Evolutionary conservation across 78 protist species (phyloP).

Genomic region (Speleostelium caveatum): DNA sequence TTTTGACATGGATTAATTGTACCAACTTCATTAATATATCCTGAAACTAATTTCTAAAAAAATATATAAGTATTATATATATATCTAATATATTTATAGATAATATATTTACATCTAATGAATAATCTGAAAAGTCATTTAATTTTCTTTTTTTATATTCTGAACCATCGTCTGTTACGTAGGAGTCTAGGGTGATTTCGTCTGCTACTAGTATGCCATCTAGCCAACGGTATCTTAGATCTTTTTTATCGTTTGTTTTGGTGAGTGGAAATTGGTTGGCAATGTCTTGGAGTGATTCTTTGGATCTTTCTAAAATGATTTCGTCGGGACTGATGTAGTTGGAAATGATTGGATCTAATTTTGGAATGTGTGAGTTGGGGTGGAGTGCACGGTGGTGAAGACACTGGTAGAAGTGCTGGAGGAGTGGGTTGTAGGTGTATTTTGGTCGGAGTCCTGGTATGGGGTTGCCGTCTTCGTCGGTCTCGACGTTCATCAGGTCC

Average conservation of each 20-base stretch:
- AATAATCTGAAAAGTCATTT: conserved; percentile 59
- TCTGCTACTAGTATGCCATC: conserved; percentile 71
- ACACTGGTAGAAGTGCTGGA: conserved; percentile 82
- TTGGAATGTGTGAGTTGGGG: conserved; percentile 55
- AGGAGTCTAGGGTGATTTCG: conserved; percentile 63
- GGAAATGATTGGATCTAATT: conserved; percentile 71
- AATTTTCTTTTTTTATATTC: conserved; percentile 52
- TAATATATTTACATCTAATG: conserved; percentile 2
- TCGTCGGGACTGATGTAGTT: conserved; percentile 72
- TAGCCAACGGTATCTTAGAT: conserved; percentile 49
- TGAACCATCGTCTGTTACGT: conserved; percentile 38
- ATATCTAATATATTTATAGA: not conserved
- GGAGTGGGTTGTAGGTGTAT: conserved; percentile 80
- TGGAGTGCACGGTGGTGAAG: conserved; percentile 81
- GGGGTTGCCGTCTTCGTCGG: conserved; percentile 46
- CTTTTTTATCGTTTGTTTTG: not conserved
- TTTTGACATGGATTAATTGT: conserved; percentile 82
- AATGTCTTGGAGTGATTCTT: conserved; percentile 55
- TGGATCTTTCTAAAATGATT: conserved; percentile 34
- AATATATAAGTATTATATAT: not conserved
- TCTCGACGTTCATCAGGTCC: conserved; percentile 78
- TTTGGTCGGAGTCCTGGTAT: conserved; percentile 65
- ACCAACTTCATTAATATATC: conserved; percentile 81
- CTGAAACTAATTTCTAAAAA: conserved; percentile 40
- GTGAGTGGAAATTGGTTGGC: conserved; percentile 50